Conservation (phyloP, 306 rosid genomes). For the peach (Prunus persica) region DNA sequence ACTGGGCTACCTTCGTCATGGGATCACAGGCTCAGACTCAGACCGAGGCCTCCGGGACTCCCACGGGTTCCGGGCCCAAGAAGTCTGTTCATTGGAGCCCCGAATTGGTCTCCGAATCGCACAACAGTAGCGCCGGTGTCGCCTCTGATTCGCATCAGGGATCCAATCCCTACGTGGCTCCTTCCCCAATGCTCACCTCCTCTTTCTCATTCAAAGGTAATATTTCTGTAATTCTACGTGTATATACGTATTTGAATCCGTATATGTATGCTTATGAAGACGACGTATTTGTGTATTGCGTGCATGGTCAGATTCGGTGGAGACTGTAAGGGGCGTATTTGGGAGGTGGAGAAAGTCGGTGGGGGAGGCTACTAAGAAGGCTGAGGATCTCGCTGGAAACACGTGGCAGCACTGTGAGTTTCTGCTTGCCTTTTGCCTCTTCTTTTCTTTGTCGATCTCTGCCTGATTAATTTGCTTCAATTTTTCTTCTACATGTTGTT, state of each 20-base stretch:
- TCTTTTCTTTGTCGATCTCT: not conserved
- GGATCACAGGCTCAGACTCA: slow-evolving; percentile 36
- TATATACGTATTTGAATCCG: not conserved
- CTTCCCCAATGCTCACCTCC: slow-evolving; percentile 33
- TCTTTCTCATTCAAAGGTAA: slow-evolving; percentile 57
- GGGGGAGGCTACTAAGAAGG: slow-evolving; percentile 72
- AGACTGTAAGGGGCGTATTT: slow-evolving; percentile 56
- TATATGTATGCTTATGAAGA: not conserved
- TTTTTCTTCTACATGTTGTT: too few species aligned
- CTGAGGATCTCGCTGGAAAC: slow-evolving; percentile 89
- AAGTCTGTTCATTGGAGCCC: slow-evolving; percentile 88
- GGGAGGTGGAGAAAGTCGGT: slow-evolving; percentile 81
- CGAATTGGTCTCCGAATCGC: slow-evolving; percentile 65
- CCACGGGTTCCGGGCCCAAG: slow-evolving; percentile 34
- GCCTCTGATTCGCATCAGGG: slow-evolving; percentile 35
- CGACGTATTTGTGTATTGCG: not conserved
- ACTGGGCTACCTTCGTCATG: slow-evolving; percentile 22
- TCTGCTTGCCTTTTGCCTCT: not conserved
- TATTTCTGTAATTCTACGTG: not conserved
- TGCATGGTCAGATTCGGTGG: slow-evolving; percentile 53
- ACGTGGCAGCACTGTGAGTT: slow-evolving; percentile 92
- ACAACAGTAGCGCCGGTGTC: not conserved
- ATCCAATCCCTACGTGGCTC: slow-evolving; percentile 25
- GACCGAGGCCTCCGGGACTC: slow-evolving; percentile 14
- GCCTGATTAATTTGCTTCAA: not conserved